phyloP scores from a whole-genome alignment of 345 rosid genomes.

The Eucalyptus sideroxylon region DNA sequence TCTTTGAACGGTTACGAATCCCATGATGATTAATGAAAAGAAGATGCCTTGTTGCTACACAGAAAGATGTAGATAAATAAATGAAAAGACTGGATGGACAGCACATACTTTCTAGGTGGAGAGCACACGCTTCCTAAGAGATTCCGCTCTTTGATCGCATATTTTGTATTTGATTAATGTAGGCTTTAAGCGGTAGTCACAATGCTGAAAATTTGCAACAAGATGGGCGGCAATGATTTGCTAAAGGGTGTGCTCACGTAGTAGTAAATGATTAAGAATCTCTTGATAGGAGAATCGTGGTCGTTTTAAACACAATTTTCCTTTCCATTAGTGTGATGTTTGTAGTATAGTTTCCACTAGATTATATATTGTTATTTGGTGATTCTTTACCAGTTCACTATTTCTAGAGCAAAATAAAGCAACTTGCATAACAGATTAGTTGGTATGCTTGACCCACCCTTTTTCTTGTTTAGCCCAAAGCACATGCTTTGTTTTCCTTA shows the following conservation, averaged over 20 bases:
- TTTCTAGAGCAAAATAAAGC: not conserved
- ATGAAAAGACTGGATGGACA: not conserved
- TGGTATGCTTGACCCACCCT: not conserved
- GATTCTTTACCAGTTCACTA: no score
- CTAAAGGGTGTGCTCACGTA: accelerated
- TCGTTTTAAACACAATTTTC: accelerated
- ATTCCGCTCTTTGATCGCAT: not conserved
- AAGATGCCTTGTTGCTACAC: not conserved
- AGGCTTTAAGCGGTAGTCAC: accelerated
- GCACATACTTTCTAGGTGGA: not conserved
- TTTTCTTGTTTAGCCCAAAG: not conserved
- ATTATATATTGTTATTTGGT: no score
- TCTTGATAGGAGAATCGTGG: accelerated
- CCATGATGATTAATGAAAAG: not conserved
- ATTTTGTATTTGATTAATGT: not conserved
- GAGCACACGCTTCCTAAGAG: not conserved
- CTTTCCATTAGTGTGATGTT: accelerated
- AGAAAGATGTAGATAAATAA: not conserved
- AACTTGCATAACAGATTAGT: not conserved
- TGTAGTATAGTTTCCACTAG: no score
- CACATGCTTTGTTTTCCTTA: not conserved
- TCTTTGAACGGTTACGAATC: accelerated
- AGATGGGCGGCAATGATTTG: no score
- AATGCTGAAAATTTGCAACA: no score
- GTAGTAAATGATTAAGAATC: accelerated